Evolutionary conservation across 2,329 filamentous ascomycete genomes (phyloP).

Genomic region (Phaeoacremonium minimum): DNA sequence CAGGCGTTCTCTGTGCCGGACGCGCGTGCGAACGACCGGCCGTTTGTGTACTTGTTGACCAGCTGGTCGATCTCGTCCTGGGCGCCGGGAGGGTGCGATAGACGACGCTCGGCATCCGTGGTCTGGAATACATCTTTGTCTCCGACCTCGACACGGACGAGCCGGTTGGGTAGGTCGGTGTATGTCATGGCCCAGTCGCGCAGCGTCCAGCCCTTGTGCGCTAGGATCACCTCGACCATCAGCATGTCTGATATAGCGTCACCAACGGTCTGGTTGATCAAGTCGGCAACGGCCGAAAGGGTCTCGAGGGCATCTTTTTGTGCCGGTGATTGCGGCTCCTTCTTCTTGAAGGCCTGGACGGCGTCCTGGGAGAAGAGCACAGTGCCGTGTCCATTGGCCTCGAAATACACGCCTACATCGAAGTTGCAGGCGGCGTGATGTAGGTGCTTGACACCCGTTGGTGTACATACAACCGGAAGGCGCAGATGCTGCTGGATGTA

Average conservation of each 20-base stretch:
- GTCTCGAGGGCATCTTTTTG: conserved; percentile 87
- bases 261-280: conserved; percentile 98
- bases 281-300: conserved; percentile 75
- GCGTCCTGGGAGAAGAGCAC: conserved; percentile 89
- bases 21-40: conserved; percentile 84
- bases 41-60: conserved; percentile 87
- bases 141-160: conserved; percentile 87
- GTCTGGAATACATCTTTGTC: conserved; percentile 88
- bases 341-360: conserved; percentile 70
- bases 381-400: conserved; percentile 96
- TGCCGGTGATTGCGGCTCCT: conserved; percentile 82
- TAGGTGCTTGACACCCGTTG: conserved; percentile 94
- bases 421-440: conserved; percentile 95
- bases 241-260: conserved; percentile 95
- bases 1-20: conserved; percentile 96
- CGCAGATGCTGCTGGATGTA: conserved; percentile 86
- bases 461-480: conserved; percentile 87
- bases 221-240: conserved; percentile 91
- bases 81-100: conserved; percentile 72
- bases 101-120: conserved; percentile 84
- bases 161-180: conserved; percentile 86
- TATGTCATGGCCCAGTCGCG: conserved; percentile 93
- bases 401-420: conserved; percentile 96
- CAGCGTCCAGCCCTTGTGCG: conserved; percentile 87
- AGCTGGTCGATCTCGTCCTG: conserved; percentile 84